A percentile compares a stretch with the other conserved stretches of the same genome.
phyloP scores from a whole-genome alignment of 306 rosid species.

The Castanospermum australe region DNA sequence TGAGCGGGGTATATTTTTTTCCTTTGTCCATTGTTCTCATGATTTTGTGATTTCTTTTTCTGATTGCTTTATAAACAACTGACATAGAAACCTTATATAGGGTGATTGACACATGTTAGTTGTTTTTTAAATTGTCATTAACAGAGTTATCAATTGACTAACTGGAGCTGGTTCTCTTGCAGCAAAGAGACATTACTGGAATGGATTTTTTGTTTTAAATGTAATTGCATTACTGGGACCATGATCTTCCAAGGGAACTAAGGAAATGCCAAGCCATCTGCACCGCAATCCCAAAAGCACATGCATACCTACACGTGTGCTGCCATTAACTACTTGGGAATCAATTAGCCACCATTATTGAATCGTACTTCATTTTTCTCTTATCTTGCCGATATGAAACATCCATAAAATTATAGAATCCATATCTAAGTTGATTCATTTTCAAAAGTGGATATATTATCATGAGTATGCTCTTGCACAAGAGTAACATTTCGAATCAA shows the following conservation, averaged over 20 bases:
- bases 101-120: neutral
- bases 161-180: constrained; percentile 34
- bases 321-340: no score
- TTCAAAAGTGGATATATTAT: neutral
- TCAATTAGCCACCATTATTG: no score
- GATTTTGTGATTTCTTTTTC: constrained; percentile 15
- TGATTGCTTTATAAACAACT: neutral
- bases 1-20: neutral
- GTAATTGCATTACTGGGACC: no score
- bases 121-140: neutral
- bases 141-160: constrained; percentile 12
- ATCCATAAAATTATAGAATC: neutral
- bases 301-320: no score
- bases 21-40: neutral
- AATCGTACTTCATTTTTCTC: no score
- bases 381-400: neutral
- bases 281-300: no score
- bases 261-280: no score
- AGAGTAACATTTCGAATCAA: constrained; percentile 14
- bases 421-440: neutral
- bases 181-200: constrained; percentile 95
- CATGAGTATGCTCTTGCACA: neutral
- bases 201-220: no score
- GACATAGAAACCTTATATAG: neutral
- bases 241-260: no score